These are phyloP conservation scores for Pythium vanterpoolii DNA, from an alignment of 352 stramenopile species.

Conservation along the genomic window DNA sequence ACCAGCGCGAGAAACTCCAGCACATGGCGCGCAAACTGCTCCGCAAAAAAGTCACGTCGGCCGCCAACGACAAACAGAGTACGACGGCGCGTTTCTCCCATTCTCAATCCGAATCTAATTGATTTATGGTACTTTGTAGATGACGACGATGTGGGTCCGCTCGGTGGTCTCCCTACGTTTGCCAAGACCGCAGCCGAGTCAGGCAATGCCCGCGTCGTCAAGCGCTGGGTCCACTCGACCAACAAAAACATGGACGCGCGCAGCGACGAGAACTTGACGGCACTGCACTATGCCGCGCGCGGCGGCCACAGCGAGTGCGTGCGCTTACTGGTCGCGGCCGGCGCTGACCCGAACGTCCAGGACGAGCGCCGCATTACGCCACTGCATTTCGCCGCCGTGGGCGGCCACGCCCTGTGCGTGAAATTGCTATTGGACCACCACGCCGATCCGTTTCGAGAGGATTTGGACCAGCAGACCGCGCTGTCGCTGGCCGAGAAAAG, in stretches of 20 bases:
- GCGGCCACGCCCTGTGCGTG: constrained; percentile 71
- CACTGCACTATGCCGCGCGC: constrained; percentile 69
- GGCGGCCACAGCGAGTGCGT: constrained; percentile 80
- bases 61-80: constrained; percentile 44
- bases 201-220: constrained; percentile 74
- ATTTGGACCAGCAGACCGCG: constrained; percentile 69
- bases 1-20: constrained; percentile 77
- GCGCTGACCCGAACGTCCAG: constrained; percentile 63
- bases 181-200: constrained; percentile 60
- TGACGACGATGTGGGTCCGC: constrained; percentile 20
- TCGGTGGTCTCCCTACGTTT: constrained; percentile 58
- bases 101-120: neutral
- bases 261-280: constrained; percentile 76
- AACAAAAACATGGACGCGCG: constrained; percentile 59
- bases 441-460: constrained; percentile 76
- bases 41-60: constrained; percentile 55
- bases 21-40: constrained; percentile 78
- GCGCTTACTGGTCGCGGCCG: constrained; percentile 52
- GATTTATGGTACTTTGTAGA: constrained; percentile 7
- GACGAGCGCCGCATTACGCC: constrained; percentile 76
- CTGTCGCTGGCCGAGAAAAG: constrained; percentile 66
- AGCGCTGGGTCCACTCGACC: constrained; percentile 78
- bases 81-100: neutral
- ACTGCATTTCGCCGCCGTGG: constrained; percentile 65
- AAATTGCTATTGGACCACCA: constrained; percentile 81